Evolutionary conservation across 2,329 filamentous ascomycete species (phyloP), one percentile per base, ranked within the genome.

Genomic region (Talaromyces sp.): DNA sequence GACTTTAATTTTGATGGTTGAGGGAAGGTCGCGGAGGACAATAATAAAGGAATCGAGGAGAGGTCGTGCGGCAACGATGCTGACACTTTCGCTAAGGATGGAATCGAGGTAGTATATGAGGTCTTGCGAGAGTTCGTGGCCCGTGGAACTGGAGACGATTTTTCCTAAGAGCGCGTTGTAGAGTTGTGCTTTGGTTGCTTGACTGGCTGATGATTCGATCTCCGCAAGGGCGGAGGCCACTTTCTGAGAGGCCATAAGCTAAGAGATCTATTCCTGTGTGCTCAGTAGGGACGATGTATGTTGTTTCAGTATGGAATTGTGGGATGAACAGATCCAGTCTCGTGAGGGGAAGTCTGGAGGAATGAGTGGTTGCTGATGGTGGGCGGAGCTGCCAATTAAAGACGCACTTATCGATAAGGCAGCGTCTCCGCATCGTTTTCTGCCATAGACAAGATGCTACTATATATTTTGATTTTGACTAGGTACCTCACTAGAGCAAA

Each of bases 1-100:
- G 56, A 93, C 90, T 69, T 88, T 85, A 71, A 96, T 90, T 79
- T 89, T 90, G 67, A 89, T 81, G 66, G 90, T 86, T 16, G 79
- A 64, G 14, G 74, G 71, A 64, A 80, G 75, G 70, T 87, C 84
- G 43, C 83, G 77, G 64, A 93, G 81, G 22, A 79, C 78, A 67
- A 84, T 81, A 70, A 96, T 89, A 73, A 96, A 91, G 64, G 82
- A 79, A 63, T 84, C 83, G 67, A 96, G 87, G 13, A 95, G 83
- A 16, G 87, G 84, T 6, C 91, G 87, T 5, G 90, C 88, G 35
- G 88, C 84, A n/a, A 95, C 90, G 70, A 94, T 88, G 71, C 90
- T 90, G 62, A 93, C 84, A 24, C 84, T 83, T 71, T 91, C 88
- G 68, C 82, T 83, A 68, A 93, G 86, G 62, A 93, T 83, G 59